phyloP scores from a whole-genome alignment of 2,329 filamentous ascomycete genomes.

The Ascochyta viciae-villosae region DNA sequence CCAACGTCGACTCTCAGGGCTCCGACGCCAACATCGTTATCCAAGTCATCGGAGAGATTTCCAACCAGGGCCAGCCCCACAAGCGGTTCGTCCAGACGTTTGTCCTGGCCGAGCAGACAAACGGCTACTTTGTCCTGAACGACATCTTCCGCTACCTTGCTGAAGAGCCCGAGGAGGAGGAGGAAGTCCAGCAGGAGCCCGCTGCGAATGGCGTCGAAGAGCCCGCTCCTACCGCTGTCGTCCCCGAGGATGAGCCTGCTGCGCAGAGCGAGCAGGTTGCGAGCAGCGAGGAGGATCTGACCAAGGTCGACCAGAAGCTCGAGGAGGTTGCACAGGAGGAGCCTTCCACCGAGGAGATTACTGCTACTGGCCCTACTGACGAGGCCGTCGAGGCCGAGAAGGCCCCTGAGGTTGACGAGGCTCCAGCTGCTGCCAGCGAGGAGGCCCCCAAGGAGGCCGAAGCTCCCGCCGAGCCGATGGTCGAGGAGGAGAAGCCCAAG shows the following conservation, averaged over 20 bases:
- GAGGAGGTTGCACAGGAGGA: slow-evolving; percentile 63
- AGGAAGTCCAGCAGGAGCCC: slow-evolving; percentile 44
- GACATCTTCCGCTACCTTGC: slow-evolving; percentile 96
- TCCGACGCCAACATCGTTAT: slow-evolving; percentile 95
- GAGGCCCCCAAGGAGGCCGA: slow-evolving; percentile 47
- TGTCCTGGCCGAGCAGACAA: slow-evolving; percentile 92
- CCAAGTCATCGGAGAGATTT: slow-evolving; percentile 97
- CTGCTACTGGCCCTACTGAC: slow-evolving; percentile 48
- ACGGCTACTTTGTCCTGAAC: slow-evolving; percentile 97
- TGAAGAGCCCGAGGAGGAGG: slow-evolving; percentile 77
- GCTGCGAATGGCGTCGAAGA: slow-evolving; percentile 50
- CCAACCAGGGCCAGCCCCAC: slow-evolving; percentile 88
- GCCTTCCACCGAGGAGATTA: slow-evolving; percentile 30
- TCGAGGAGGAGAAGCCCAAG: slow-evolving; percentile 67
- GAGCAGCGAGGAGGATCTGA: slow-evolving; percentile 54
- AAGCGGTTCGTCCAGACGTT: slow-evolving; percentile 99
- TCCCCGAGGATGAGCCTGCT: slow-evolving; percentile 40
- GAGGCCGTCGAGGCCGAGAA: slow-evolving; percentile 45
- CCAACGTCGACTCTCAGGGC: slow-evolving; percentile 95
- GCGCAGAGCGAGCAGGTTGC: slow-evolving; percentile 45
- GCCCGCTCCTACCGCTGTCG: slow-evolving; percentile 47
- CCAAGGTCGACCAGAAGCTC: slow-evolving; percentile 74
- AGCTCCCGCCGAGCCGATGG: slow-evolving; percentile 41
- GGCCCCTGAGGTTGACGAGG: slow-evolving; percentile 49
- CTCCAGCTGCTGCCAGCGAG: slow-evolving; percentile 47